Evolutionary conservation across 2,329 filamentous ascomycete species (phyloP).

Genomic region (Emergomyces africanus): DNA sequence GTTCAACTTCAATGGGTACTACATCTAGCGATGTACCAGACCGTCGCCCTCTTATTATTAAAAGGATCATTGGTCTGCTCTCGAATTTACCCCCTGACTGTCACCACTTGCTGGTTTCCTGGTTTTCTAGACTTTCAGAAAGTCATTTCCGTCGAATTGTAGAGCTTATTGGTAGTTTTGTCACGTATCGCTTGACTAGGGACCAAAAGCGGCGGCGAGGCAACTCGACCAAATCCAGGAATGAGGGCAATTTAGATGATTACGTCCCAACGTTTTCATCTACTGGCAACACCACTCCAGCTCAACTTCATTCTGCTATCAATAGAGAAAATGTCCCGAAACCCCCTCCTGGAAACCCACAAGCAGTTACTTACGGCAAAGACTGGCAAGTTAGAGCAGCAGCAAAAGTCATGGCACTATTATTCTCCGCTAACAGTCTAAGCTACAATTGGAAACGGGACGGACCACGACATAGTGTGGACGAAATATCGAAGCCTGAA

Average conservation of each 20-base stretch:
- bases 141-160: conserved; percentile 58
- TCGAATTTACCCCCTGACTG: conserved; percentile 63
- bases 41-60: conserved; percentile 71
- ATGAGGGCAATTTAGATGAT: conserved; percentile 39
- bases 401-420: conserved; percentile 62
- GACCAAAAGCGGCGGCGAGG: conserved; percentile 55
- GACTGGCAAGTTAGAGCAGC: conserved; percentile 85
- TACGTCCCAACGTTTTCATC: conserved; percentile 62
- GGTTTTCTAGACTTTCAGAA: conserved; percentile 61
- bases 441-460: conserved; percentile 20
- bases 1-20: conserved; percentile 12
- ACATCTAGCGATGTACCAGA: conserved; percentile 36
- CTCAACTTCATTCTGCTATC: conserved; percentile 67
- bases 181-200: conserved; percentile 65
- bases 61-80: conserved; percentile 67
- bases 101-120: conserved; percentile 63
- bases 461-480: not conserved
- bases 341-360: conserved; percentile 38
- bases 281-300: conserved; percentile 49
- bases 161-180: conserved; percentile 63
- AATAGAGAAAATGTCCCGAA: conserved; percentile 29
- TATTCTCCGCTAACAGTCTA: conserved; percentile 70
- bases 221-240: conserved; percentile 41
- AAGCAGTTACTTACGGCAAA: conserved; percentile 53
- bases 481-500: conserved; percentile 16